Evolutionary conservation across 805 yeast species (phyloP).

Genomic region (Isabelozyma rhagii): DNA sequence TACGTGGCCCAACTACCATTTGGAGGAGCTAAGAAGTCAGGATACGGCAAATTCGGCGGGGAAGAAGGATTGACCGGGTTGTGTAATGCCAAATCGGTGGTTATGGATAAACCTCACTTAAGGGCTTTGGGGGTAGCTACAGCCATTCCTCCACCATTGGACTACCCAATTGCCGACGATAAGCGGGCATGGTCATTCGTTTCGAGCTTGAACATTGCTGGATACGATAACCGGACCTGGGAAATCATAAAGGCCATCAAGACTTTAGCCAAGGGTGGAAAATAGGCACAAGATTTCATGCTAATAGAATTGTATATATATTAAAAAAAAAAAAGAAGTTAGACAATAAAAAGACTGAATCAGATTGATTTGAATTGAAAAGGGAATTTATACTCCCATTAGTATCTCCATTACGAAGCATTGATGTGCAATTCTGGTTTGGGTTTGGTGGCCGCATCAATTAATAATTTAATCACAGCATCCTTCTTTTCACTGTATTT

Average conservation of each 20-base stretch:
- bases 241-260: conserved; percentile 43
- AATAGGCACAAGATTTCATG: neutral
- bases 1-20: conserved; percentile 95
- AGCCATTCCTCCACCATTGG: conserved; percentile 81
- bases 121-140: conserved; percentile 58
- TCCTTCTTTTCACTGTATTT: conserved; percentile 60
- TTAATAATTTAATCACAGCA: conserved; percentile 69
- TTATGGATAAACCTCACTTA: conserved; percentile 77
- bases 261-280: conserved; percentile 35
- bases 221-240: conserved; percentile 77
- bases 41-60: conserved; percentile 97
- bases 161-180: conserved; percentile 84
- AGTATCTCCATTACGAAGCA: conserved; percentile 32
- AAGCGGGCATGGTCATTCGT: conserved; percentile 89
- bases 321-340: neutral
- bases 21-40: conserved; percentile 91
- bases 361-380: neutral
- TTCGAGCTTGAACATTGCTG: conserved; percentile 73
- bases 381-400: neutral
- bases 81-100: conserved; percentile 82
- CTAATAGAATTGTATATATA: neutral
- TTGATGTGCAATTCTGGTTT: conserved; percentile 81
- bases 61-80: conserved; percentile 93
- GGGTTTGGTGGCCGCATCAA: conserved; percentile 77
- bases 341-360: neutral